These are phyloP conservation scores for Monotropa hypopitys DNA, from an alignment of 179 eudicot species.

Conservation along the genomic window DNA sequence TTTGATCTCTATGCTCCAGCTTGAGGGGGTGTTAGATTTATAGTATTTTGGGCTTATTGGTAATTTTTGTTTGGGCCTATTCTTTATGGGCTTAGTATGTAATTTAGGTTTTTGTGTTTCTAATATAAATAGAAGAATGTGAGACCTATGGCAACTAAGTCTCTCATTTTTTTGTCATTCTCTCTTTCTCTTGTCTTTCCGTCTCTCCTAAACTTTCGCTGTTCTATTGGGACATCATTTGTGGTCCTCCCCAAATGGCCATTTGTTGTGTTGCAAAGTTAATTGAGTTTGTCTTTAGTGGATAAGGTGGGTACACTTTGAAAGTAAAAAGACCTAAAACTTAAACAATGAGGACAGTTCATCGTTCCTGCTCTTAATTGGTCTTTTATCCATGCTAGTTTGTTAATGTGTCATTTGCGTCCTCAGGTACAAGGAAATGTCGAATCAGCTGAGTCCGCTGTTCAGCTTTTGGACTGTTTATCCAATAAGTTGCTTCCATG, in stretches of 20 bases:
- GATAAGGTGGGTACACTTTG: neutral
- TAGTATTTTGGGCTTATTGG: too few relatives aligned
- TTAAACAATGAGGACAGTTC: neutral
- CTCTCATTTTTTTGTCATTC: neutral
- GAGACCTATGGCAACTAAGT: too few relatives aligned
- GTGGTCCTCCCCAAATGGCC: neutral
- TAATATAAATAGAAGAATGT: too few relatives aligned
- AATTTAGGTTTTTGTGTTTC: too few relatives aligned
- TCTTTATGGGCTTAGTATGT: too few relatives aligned
- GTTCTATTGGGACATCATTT: neutral
- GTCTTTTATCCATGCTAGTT: neutral
- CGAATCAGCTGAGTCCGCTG: conserved; percentile 19
- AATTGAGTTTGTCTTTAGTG: neutral
- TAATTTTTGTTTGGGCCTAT: too few relatives aligned
- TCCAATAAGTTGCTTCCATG: conserved; percentile 61
- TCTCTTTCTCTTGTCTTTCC: neutral
- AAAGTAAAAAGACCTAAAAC: neutral
- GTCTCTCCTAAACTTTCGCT: too few relatives aligned
- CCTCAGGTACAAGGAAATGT: conserved; percentile 44
- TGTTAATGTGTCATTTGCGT: conserved; percentile 9
- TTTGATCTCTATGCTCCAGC: too few relatives aligned
- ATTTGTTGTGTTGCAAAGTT: neutral
- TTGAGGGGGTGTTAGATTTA: too few relatives aligned
- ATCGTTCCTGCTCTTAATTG: neutral
- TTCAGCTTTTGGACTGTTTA: conserved; percentile 65